A percentile compares a stretch with the other conserved stretches of the same genome.
Conservation (phyloP, 352 stramenopile species). For the Phytophthora podocarpi region DNA sequence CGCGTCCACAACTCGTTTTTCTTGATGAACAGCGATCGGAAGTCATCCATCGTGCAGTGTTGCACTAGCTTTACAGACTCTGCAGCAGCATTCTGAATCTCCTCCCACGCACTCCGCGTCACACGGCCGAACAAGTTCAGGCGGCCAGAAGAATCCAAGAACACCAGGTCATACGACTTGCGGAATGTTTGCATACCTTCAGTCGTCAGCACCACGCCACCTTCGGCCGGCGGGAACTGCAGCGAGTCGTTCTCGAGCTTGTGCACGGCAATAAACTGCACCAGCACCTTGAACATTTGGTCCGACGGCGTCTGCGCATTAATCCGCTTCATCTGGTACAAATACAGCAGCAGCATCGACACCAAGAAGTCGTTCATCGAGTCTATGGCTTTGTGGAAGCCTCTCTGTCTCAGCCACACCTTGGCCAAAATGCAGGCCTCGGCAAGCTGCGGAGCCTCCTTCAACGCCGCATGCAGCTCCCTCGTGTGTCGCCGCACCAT, state of each 20-base stretch:
- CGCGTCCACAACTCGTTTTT: constrained; percentile 82
- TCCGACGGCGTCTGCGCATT: constrained; percentile 72
- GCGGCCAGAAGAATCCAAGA: constrained; percentile 76
- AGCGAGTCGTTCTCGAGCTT: constrained; percentile 70
- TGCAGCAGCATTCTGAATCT: constrained; percentile 66
- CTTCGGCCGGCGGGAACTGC: constrained; percentile 62
- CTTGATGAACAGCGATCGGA: constrained; percentile 83
- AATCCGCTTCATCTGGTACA: constrained; percentile 79
- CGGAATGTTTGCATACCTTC: constrained; percentile 75
- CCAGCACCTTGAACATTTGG: constrained; percentile 85
- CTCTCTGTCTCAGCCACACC: constrained; percentile 88
- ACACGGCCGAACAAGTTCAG: constrained; percentile 81
- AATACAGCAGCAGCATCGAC: constrained; percentile 87
- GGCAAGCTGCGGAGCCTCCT: constrained; percentile 71
- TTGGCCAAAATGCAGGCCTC: constrained; percentile 86
- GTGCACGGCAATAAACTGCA: constrained; percentile 82
- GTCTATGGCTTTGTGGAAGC: constrained; percentile 75
- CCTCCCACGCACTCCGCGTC: constrained; percentile 63
- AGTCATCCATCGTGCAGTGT: constrained; percentile 71
- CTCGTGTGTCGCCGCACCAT: constrained; percentile 79
- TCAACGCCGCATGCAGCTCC: constrained; percentile 72
- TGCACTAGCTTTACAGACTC: constrained; percentile 70
- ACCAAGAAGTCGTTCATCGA: constrained; percentile 85
- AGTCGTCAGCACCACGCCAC: constrained; percentile 62
- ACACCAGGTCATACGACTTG: constrained; percentile 71